Evolutionary conservation across 306 rosid genomes (phyloP), one percentile per base, ranked within the genome.

Genomic region (Cicer judaicum): DNA sequence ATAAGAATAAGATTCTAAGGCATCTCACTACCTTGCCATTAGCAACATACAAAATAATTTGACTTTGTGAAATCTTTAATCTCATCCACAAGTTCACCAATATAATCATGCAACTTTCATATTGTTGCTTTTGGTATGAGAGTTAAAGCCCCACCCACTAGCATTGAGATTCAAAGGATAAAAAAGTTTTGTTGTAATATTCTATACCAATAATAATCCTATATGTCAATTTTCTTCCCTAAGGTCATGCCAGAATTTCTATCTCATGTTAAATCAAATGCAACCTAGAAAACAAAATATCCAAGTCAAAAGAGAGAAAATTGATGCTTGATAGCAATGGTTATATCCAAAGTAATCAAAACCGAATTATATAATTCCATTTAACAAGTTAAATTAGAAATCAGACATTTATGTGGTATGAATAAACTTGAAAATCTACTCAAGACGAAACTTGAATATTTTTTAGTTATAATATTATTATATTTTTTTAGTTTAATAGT

Each of bases 1-100:
- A 39, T 43, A 79, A 72, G 91, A 85, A 87, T 83, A 69, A 43
- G 87, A 87, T 83, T 87, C 87, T 78, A 16, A 38, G 7, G 86
- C 89, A 85, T 78, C 84, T 18, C 68, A 76, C 81, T 75, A 79
- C 72, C 75, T 57, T 66, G 81, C 81, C 84, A 85, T 83, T 85
- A 76, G 85, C 81, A 80, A 85, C 76, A 78, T 61, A 73, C 67
- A 72, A 85, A 77, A 79, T 40, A 79, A 64, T 76, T 81, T 85
- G 87, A 85, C 87, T 79, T 64, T 54, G 77, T 39, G 70, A 64
- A 72, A 80, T 71, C 75, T 71, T 66, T 84, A 52, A 29, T 85
- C 80, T 68, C 85, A 71, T 75, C 84, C 84, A 84, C 80, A 71
- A 13, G 75, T 76, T 81, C 74, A 74, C 62, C 64, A 50, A 60